phyloP scores from a whole-genome alignment of 176 grass and related monocot genomes.

The Oryza meridionalis region DNA sequence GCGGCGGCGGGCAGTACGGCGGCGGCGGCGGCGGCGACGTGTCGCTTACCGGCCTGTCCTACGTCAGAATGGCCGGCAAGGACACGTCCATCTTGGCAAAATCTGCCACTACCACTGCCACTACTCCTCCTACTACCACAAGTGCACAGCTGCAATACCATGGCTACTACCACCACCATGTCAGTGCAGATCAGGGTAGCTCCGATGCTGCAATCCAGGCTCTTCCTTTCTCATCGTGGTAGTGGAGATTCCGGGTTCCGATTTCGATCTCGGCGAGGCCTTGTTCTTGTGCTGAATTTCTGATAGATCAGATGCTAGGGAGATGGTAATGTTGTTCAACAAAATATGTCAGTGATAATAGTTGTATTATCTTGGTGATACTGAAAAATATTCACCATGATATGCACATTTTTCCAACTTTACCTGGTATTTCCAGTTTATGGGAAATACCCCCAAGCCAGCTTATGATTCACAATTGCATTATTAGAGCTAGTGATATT shows the following conservation, averaged over 20 bases:
- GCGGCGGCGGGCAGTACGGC: constrained; percentile 33
- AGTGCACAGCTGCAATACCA: constrained; percentile 53
- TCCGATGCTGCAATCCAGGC: constrained; percentile 53
- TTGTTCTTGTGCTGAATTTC: not conserved
- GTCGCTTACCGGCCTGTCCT: constrained; percentile 60
- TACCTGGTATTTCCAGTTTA: constrained; percentile 42
- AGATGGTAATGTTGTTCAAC: constrained; percentile 35
- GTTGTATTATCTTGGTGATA: constrained; percentile 24
- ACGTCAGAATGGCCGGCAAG: constrained; percentile 33
- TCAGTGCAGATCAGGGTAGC: constrained; percentile 39
- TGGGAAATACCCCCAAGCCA: not conserved
- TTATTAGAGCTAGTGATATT: not conserved
- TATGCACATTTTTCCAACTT: constrained; percentile 38
- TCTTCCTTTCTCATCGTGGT: constrained; percentile 64
- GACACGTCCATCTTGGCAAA: constrained; percentile 13
- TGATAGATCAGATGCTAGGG: constrained; percentile 42
- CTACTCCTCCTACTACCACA: constrained; percentile 10
- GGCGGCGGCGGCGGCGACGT: constrained; percentile 22
- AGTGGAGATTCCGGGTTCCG: not conserved
- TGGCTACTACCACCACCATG: constrained; percentile 64
- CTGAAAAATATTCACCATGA: constrained; percentile 26
- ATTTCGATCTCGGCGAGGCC: not conserved
- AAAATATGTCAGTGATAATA: constrained; percentile 36
- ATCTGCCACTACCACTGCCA: not conserved
- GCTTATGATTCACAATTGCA: constrained; percentile 22